phyloP scores from a whole-genome alignment of 192 early-diverging fungal genomes.

The Chytriomyces hyalinus region DNA sequence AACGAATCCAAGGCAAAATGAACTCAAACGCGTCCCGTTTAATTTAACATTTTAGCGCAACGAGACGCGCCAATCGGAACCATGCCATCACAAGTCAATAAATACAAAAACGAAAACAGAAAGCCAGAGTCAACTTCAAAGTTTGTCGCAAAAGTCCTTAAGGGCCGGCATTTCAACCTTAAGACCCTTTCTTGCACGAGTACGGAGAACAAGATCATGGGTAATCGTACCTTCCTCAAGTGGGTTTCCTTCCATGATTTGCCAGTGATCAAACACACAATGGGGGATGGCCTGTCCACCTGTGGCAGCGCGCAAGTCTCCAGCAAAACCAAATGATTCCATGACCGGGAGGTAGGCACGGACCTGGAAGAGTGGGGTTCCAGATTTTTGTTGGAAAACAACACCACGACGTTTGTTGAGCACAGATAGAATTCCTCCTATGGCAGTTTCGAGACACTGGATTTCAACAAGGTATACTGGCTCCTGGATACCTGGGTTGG shows the following conservation, averaged over 20 bases:
- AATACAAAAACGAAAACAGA: too few relatives aligned
- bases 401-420: conserved; percentile 96
- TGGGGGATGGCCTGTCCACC: conserved; percentile 99
- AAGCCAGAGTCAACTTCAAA: conserved; percentile 4
- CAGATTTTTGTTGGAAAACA: conserved; percentile 83
- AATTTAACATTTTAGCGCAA: too few relatives aligned
- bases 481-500: conserved; percentile 88
- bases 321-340: conserved; percentile 98
- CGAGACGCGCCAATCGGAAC: too few relatives aligned
- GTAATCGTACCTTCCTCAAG: conserved; percentile 80
- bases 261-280: conserved; percentile 96
- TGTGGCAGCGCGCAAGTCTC: conserved; percentile 89
- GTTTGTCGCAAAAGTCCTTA: conserved; percentile 70
- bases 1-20: too few relatives aligned
- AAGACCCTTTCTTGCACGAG: conserved; percentile 96
- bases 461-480: conserved; percentile 96
- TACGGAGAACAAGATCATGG: conserved; percentile 69
- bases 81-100: too few relatives aligned
- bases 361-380: conserved; percentile 89
- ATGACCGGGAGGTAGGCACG: conserved; percentile 96
- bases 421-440: conserved; percentile 96
- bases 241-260: conserved; percentile 78
- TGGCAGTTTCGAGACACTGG: conserved; percentile 89
- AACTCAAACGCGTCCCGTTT: too few relatives aligned
- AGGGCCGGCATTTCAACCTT: conserved; percentile 71